Percentiles rank a stretch among this genome's conserved stretches.
Conservation (phyloP, 495 filamentous ascomycete species). For the Barbatosphaeria neglecta region DNA sequence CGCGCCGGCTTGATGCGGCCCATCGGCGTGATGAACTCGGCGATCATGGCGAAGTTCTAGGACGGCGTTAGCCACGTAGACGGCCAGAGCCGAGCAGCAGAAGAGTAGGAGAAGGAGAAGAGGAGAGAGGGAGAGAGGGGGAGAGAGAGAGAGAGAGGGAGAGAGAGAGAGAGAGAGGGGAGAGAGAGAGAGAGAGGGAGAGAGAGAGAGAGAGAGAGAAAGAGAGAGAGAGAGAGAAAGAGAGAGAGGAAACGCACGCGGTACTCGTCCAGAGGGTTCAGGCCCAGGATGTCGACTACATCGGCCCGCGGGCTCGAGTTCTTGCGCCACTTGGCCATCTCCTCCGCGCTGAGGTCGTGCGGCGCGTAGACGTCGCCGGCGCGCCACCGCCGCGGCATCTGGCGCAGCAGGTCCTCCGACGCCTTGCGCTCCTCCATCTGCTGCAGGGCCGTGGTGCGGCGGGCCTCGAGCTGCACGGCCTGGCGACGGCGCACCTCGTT, state of each 20-base stretch:
- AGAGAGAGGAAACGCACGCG: constrained; percentile 43
- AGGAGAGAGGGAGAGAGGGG: neutral
- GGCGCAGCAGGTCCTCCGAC: constrained; percentile 22
- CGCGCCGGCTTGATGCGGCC: constrained; percentile 69
- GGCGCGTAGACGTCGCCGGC: constrained; percentile 81
- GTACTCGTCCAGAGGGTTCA: constrained; percentile 77
- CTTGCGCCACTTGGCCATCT: constrained; percentile 55
- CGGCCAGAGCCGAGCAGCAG: too few species aligned
- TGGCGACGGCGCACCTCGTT: constrained; percentile 2
- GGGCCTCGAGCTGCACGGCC: neutral
- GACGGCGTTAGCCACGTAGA: constrained; percentile 2
- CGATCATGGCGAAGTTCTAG: constrained; percentile 91
- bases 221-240: neutral
- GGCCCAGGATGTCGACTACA: constrained; percentile 65
- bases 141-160: neutral
- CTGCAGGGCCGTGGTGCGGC: neutral
- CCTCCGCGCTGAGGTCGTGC: constrained; percentile 64
- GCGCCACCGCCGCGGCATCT: constrained; percentile 48
- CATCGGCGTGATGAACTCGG: constrained; percentile 73
- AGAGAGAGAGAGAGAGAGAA: neutral
- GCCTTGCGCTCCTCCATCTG: constrained; percentile 7
- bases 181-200: neutral
- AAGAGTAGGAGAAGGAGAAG: too few species aligned
- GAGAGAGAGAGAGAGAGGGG: neutral
- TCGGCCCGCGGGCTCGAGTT: constrained; percentile 41